These are phyloP conservation scores for Lentinula aciculospora DNA, from an alignment of 768 basidiomycete genomes.

Conservation along the genomic window DNA sequence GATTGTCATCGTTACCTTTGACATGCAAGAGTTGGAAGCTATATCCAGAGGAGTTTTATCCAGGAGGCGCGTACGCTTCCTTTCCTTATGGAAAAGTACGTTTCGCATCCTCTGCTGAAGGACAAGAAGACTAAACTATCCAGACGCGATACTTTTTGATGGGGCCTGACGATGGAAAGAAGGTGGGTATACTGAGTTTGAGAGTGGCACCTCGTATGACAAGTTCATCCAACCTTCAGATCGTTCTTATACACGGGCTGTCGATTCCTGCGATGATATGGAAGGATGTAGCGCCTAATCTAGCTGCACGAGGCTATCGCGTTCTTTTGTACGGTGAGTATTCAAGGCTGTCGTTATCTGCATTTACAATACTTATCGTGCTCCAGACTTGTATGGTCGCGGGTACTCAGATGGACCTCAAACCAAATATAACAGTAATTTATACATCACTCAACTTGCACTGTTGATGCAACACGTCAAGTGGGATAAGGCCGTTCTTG, in stretches of 20 bases:
- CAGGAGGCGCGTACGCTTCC: conserved; percentile 55
- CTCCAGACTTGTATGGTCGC: conserved; percentile 70
- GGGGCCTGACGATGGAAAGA: conserved; percentile 63
- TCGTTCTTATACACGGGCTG: conserved; percentile 74
- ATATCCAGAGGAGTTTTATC: conserved; percentile 68
- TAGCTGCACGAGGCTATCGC: conserved; percentile 61
- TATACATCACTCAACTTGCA: conserved; percentile 77
- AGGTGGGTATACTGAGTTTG: conserved; percentile 33
- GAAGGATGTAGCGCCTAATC: conserved; percentile 65
- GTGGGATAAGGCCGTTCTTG: conserved; percentile 63
- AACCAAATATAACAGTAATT: conserved; percentile 54
- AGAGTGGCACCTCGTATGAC: conserved; percentile 1
- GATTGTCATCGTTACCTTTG: conserved; percentile 54
- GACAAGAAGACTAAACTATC: not conserved
- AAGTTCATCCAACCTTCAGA: conserved; percentile 29
- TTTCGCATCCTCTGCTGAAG: not conserved
- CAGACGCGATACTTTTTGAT: conserved; percentile 75
- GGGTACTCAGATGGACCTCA: conserved; percentile 81
- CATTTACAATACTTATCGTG: conserved; percentile 3
- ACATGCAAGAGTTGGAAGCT: conserved; percentile 58
- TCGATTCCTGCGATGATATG: conserved; percentile 74
- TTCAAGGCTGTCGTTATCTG: not conserved
- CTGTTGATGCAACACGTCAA: conserved; percentile 73
- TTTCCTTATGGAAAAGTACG: conserved; percentile 63
- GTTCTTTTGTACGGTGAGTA: conserved; percentile 68